Conservation (phyloP, 2,329 filamentous ascomycete genomes). For the Cladophialophora yegresii region DNA sequence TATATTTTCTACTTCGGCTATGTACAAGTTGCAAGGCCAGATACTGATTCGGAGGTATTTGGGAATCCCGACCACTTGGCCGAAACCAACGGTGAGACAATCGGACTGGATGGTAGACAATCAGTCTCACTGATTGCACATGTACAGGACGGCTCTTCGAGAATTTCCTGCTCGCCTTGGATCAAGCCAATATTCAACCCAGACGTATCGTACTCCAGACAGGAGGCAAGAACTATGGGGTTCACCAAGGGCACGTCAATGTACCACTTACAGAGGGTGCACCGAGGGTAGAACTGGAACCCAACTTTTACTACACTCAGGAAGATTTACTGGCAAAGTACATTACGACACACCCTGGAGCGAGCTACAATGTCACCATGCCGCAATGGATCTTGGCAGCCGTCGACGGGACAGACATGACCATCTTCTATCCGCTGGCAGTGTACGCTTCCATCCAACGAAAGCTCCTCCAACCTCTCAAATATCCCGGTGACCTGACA, state of each 20-base stretch:
- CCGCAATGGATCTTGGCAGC: constrained; percentile 52
- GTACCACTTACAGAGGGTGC: constrained; percentile 52
- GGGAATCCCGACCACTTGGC: constrained; percentile 21
- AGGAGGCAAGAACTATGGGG: constrained; percentile 56
- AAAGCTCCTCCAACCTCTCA: constrained; percentile 17
- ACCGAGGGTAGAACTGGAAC: constrained; percentile 47
- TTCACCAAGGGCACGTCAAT: constrained; percentile 50
- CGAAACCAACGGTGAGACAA: constrained; percentile 21
- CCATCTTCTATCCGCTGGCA: constrained; percentile 27
- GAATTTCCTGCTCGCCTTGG: constrained; percentile 53
- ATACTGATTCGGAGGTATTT: constrained; percentile 19
- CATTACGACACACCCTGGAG: constrained; percentile 41
- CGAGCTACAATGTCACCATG: constrained; percentile 51
- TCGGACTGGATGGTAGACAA: constrained; percentile 1
- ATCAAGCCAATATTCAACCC: constrained; percentile 47
- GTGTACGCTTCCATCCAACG: constrained; percentile 23
- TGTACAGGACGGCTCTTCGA: constrained; percentile 41
- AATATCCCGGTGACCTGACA: constrained; percentile 18
- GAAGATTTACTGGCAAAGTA: constrained; percentile 53
- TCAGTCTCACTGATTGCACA: constrained; percentile 29
- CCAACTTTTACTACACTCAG: constrained; percentile 59
- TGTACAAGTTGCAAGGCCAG: constrained; percentile 23
- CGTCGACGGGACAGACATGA: constrained; percentile 23
- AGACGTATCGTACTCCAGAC: constrained; percentile 54
- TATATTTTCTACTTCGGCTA: constrained; percentile 28